Evolutionary conservation across 176 grass and related monocot species (phyloP).

Genomic region (Oryza longistaminata): DNA sequence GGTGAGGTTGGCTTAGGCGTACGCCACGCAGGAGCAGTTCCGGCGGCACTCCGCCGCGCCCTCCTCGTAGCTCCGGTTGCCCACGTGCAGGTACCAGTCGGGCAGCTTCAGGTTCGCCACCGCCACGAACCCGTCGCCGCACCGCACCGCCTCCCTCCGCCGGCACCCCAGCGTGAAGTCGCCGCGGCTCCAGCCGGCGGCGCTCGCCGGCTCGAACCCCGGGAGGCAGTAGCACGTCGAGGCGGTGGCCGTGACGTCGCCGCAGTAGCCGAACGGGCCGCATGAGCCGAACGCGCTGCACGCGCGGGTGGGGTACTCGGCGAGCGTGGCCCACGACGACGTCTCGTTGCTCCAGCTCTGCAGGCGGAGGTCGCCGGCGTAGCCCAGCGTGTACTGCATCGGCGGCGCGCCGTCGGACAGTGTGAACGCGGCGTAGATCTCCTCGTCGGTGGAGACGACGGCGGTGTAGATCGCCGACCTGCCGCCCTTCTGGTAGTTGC

Average conservation of each 20-base stretch:
- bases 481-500: not conserved
- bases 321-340: not conserved
- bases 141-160: constrained; percentile 3
- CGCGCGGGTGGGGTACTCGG: not conserved
- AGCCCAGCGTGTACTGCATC: constrained; percentile 4
- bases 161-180: constrained; percentile 25
- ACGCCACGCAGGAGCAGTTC: constrained; percentile 60
- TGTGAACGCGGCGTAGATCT: not conserved
- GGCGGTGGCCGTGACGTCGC: not conserved
- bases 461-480: not conserved
- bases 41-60: constrained; percentile 34
- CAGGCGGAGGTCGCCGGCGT: constrained; percentile 16
- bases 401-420: not conserved
- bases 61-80: constrained; percentile 30
- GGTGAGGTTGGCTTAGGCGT: constrained; percentile 21
- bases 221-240: constrained; percentile 46
- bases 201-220: constrained; percentile 34
- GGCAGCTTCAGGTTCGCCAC: not conserved
- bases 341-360: constrained; percentile 10
- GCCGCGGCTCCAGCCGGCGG: not conserved
- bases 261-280: constrained; percentile 47
- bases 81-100: not conserved
- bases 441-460: not conserved
- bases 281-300: constrained; percentile 35
- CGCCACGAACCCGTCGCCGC: constrained; percentile 1